Evolutionary conservation across 176 grass and related monocot genomes (phyloP), one percentile per base, ranked within the genome.

Genomic region (Ensete glaucum): DNA sequence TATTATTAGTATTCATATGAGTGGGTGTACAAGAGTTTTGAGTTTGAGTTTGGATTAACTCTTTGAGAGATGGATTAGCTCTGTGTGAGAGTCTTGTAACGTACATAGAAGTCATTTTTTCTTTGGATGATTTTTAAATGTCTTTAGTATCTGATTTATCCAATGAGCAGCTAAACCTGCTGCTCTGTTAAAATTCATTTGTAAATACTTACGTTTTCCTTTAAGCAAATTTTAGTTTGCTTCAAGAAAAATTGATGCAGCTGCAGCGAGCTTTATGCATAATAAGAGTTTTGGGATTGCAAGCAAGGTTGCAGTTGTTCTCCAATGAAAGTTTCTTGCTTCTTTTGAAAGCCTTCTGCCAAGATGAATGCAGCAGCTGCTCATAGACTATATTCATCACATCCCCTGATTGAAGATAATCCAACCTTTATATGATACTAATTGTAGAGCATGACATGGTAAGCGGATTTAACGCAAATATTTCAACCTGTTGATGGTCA

Each of bases 221-320:
- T 78, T 82, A 91, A 66, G 80, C 84, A 43, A 85, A 82, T 34
- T 54, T 76, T 27, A 82, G n/a, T 29, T 29, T 62, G 73, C 73
- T 50, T 59, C 52, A 48, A 80, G 63, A 59, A 72, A 67, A 50
- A 75, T 53, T 78, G 79, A 91, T 81, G 63, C 54, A 25, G 55
- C 56, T 3, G 21, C 77, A 74, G 48, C 73, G 60, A 83, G 64
- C 27, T 50, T 57, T 62, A 82, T 29, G 53, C 64, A 79, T 71
- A 81, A 71, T 73, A 9, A n/a, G 21, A 34, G 16, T 64, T 74
- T 73, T 58, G 82, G 82, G 54, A 82, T 82, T 87, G 79, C 72
- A 11, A 82, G 82, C 73, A 90, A 85, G 79, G 67, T 73, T 69
- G 50, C 88, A 64, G 73, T 79, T 72, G 57, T 90, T 70, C 81